Evolutionary conservation across 495 filamentous ascomycete genomes (phyloP), one percentile per base, ranked within the genome.

Genomic region (Penicillium tannophilum): DNA sequence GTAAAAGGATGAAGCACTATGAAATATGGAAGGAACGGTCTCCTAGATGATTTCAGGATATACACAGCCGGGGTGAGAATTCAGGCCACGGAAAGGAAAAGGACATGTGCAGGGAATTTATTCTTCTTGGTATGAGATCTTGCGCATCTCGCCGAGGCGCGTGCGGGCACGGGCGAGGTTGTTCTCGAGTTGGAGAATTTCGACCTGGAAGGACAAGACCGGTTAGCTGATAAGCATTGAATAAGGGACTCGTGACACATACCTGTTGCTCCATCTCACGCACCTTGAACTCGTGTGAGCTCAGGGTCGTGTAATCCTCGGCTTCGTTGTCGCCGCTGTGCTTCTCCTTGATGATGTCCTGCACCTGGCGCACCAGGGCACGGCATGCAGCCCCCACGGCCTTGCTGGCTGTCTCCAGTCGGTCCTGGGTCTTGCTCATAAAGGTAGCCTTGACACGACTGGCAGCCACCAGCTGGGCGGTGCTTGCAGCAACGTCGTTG

Each of bases 191-290:
- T 98, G 91, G 41, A 97, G 82, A 49, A 98, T 98, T 77, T 98
- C 93, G 66, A 98, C 94, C 93, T 97, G 60, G 8, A 35, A 14
- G n/a, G 4, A 31, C 20, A n/a, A 58, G 30, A 58, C 10, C 52
- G 16, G 47, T 72, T 49, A 72, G 67, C 53, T 58, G 12, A 24
- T 23, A 49, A 23, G 11, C 23, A 31, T 26, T 20, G 20, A 39
- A 28, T 1, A 45, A 59, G 49, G 20, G 12, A 48, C 33, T 51
- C 41, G 42, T 50, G 50, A 42, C 56, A 84, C 86, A 62, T 81
- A 97, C 93, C 90, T 98, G 95, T 73, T 98, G 95, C 78, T 98
- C 93, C 95, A 98, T 98, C 80, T 98, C 92, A 67, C 88, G 83
- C 14, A 97, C 91, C 80, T 98, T 98, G 81, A 98, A 97, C 78